phyloP scores from a whole-genome alignment of 371 early-diverging fungal genomes.

The Lichtheimia ornata region DNA sequence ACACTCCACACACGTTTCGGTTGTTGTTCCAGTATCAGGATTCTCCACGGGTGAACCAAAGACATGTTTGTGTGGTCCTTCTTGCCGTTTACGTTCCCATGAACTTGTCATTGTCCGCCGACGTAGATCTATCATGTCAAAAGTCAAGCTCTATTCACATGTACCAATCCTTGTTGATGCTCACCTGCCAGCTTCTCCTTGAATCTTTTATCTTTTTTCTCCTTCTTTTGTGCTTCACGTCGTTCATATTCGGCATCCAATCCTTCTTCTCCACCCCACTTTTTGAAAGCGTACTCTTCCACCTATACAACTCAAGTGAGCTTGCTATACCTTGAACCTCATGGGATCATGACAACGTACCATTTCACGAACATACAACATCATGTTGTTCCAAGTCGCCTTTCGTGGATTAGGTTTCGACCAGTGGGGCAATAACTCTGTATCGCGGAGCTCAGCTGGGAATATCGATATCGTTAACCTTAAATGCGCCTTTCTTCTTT shows the following conservation, averaged over 20 bases:
- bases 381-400: constrained; percentile 95
- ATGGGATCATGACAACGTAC: constrained; percentile 27
- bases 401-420: constrained; percentile 94
- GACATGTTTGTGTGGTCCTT: constrained; percentile 74
- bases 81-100: constrained; percentile 66
- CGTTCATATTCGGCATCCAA: constrained; percentile 89
- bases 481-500: neutral
- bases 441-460: constrained; percentile 81
- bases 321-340: neutral
- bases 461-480: constrained; percentile 2
- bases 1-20: constrained; percentile 69
- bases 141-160: neutral
- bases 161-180: neutral
- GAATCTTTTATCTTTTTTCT: constrained; percentile 83
- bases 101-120: constrained; percentile 82
- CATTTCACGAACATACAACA: constrained; percentile 86
- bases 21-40: constrained; percentile 45
- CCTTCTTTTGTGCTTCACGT: constrained; percentile 79
- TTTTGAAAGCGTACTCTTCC: constrained; percentile 89
- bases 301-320: constrained; percentile 46
- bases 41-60: constrained; percentile 60
- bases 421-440: constrained; percentile 78
- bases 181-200: constrained; percentile 71
- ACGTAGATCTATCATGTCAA: constrained; percentile 60
- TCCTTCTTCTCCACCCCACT: constrained; percentile 88